A percentile compares a stretch with the other conserved stretches of the same genome.
Conservation (phyloP, 306 rosid species). For the Fragaria ananassa region DNA sequence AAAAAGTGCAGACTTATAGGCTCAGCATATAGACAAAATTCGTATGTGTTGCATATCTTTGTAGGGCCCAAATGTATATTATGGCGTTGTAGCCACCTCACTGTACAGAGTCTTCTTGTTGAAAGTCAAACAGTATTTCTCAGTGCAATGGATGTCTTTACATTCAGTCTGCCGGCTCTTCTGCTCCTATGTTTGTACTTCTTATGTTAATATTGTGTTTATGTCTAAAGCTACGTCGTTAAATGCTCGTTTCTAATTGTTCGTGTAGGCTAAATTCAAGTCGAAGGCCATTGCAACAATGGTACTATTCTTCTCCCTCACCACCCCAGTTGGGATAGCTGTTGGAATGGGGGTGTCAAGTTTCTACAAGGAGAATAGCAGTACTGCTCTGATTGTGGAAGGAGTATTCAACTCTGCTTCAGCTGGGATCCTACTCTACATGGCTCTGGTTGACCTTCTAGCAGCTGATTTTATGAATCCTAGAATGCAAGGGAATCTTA, state of each 20-base stretch:
- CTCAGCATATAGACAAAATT: background rate
- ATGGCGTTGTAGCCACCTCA: background rate
- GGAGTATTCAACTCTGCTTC: constrained; percentile 64
- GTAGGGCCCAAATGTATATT: background rate
- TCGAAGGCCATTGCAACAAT: constrained; percentile 38
- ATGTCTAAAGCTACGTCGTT: background rate
- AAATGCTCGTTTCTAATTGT: too few species aligned
- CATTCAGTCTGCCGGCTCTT: background rate
- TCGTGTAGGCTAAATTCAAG: constrained; percentile 50
- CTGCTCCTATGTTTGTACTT: background rate
- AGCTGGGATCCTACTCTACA: constrained; percentile 58
- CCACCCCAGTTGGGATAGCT: constrained; percentile 59
- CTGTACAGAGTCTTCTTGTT: background rate
- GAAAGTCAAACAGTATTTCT: background rate
- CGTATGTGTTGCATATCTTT: constrained; percentile 1
- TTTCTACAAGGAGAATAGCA: constrained; percentile 39
- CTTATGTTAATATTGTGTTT: background rate
- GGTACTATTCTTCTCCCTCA: constrained; percentile 63
- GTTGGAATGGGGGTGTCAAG: constrained; percentile 62
- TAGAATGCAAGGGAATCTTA: constrained; percentile 42
- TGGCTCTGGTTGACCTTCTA: constrained; percentile 71
- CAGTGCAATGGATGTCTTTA: background rate
- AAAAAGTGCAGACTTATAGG: background rate
- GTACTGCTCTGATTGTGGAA: constrained; percentile 46
- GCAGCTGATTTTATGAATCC: constrained; percentile 61